phyloP scores from a whole-genome alignment of 2,329 filamentous ascomycete species.

The Fusarium oligoseptatum region DNA sequence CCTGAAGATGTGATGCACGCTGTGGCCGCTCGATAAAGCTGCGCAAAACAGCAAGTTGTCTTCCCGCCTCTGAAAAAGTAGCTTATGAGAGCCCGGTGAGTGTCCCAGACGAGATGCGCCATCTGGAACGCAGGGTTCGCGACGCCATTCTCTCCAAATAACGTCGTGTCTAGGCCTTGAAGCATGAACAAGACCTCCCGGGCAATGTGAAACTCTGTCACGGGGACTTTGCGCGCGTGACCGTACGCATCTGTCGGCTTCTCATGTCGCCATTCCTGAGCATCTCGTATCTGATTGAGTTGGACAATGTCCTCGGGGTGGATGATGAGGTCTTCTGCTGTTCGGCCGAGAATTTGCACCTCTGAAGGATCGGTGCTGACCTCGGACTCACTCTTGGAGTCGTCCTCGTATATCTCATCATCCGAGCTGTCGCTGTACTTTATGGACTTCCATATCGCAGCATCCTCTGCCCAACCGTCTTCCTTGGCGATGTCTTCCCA shows the following conservation, averaged over 20 bases:
- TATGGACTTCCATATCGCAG: constrained; percentile 77
- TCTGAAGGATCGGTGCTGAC: constrained; percentile 50
- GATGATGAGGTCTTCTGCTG: constrained; percentile 53
- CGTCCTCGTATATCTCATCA: constrained; percentile 55
- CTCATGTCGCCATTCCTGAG: constrained; percentile 53
- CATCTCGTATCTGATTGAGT: constrained; percentile 48
- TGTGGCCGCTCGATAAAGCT: constrained; percentile 59
- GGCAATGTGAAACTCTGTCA: constrained; percentile 80
- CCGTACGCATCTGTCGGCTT: constrained; percentile 52
- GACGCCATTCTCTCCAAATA: constrained; percentile 68
- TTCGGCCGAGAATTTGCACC: constrained; percentile 36
- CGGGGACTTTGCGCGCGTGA: constrained; percentile 55
- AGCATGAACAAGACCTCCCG: constrained; percentile 90
- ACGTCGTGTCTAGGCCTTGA: constrained; percentile 78
- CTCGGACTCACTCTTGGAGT: constrained; percentile 54
- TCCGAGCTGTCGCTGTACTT: constrained; percentile 77
- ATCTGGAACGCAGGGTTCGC: constrained; percentile 61
- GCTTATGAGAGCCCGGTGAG: constrained; percentile 62
- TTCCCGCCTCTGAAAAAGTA: constrained; percentile 62
- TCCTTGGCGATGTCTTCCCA: constrained; percentile 86
- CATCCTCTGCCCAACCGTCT: constrained; percentile 78
- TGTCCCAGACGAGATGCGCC: constrained; percentile 62
- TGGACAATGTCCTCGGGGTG: constrained; percentile 50
- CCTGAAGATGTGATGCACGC: constrained; percentile 73
- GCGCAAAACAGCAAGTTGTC: constrained; percentile 61